Evolutionary conservation across 2,329 filamentous ascomycete genomes (phyloP), one percentile per base, ranked within the genome.

Genomic region (Rutstroemia sp.): DNA sequence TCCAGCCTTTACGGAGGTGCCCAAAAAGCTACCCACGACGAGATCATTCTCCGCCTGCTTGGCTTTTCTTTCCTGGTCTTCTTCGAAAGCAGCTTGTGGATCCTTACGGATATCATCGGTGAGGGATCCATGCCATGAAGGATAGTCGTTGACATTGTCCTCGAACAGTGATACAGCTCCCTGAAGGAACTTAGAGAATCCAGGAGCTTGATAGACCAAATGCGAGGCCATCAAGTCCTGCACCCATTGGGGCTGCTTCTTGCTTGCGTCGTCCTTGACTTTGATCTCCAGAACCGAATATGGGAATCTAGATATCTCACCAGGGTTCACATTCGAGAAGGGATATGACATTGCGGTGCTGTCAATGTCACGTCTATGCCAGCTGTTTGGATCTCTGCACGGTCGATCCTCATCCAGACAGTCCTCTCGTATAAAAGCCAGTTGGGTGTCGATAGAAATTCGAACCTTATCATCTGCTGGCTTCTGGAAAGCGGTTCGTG

Each of bases 111-210:
- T 99, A 69, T 99, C 94, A 34, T 83, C 89, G 69, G 96, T 92
- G 45, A 97, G 79, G 60, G 95, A 88, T 65, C 87, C 87, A 36
- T 97, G 81, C 94, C 94, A 99, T 75, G 97, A 96, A 14, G 94
- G 94, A 67, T 97, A 84, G 60, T 84, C 92, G 73, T 97, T 97
- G 71, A 99, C 92, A 67, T 96, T 84, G 71, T 99, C 90, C 67
- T 97, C 94, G 64, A 97, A 97, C 2, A 99, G 78, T 40, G 87
- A 86, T 7, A 92, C 92, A 4, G 95, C 86, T 59, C 94, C 94
- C 66, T 99, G 92, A 2, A 95, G 88, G 65, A 97, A 99, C 71
- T 99, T 99, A 66, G 91, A 96, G 74, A 99, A 99, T 51, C 88
- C 84, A 1, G 92, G 89, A 0, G 88, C 86, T 47, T 91, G 84